Conservation (phyloP, 1,284 basidiomycete species). For the Ganoderma lucidum region DNA sequence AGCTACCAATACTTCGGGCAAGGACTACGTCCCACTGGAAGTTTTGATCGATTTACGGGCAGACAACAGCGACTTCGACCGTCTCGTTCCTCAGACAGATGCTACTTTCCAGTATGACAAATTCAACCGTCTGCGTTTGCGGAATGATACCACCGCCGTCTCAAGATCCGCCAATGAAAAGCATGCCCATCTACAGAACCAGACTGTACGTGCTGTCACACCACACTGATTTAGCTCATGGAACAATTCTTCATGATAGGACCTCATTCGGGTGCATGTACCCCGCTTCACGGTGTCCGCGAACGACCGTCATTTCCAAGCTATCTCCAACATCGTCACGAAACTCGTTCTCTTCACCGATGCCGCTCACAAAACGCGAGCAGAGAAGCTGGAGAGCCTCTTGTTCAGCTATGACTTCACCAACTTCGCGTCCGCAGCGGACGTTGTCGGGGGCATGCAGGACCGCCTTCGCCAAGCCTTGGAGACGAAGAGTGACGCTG, state of each 20-base stretch:
- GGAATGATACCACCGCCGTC: conserved; percentile 71
- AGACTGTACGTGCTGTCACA: conserved; percentile 63
- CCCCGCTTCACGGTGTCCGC: conserved; percentile 93
- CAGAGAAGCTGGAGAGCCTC: conserved; percentile 84
- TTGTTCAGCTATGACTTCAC: conserved; percentile 93
- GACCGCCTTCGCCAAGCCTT: conserved; percentile 74
- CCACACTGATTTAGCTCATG: background rate
- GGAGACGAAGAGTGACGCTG: conserved; percentile 65
- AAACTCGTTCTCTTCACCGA: conserved; percentile 91
- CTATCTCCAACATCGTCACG: conserved; percentile 89
- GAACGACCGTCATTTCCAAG: conserved; percentile 85
- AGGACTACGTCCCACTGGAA: conserved; percentile 83
- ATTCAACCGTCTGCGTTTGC: conserved; percentile 90
- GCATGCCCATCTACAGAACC: conserved; percentile 78
- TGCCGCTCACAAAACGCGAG: conserved; percentile 79
- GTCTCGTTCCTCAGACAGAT: conserved; percentile 90
- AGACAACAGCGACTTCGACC: conserved; percentile 86
- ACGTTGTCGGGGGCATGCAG: conserved; percentile 82
- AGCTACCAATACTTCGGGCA: conserved; percentile 46
- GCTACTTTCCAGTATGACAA: conserved; percentile 92
- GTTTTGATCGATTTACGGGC: conserved; percentile 87
- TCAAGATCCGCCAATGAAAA: conserved; percentile 47
- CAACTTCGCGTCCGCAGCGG: conserved; percentile 73
- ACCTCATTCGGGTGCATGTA: conserved; percentile 82
- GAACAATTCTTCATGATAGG: conserved; percentile 53